Evolutionary conservation across 2,329 filamentous ascomycete genomes (phyloP).

Genomic region (Colletotrichum falcatum): DNA sequence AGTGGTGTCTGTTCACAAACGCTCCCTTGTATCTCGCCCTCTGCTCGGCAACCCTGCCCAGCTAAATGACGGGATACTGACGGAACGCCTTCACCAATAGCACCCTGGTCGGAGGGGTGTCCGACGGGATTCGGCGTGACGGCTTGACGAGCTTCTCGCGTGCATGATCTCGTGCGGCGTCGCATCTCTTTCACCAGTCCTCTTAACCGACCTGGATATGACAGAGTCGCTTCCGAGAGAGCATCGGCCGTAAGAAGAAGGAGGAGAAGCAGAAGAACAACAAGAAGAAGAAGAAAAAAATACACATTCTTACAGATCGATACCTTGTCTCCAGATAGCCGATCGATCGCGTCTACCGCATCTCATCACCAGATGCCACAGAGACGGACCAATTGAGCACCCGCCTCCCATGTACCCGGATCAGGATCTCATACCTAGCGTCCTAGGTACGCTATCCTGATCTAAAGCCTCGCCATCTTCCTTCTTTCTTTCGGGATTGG

Average conservation of each 20-base stretch:
- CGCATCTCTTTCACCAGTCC: not conserved
- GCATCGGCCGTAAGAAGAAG: not conserved
- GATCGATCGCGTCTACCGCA: slow-evolving; percentile 11
- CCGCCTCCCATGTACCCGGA: slow-evolving; percentile 17
- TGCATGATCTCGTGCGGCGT: no score
- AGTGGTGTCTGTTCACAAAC: no score
- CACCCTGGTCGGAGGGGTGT: not conserved
- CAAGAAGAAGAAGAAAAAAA: no score
- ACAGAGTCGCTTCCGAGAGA: not conserved
- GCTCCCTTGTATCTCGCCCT: not conserved
- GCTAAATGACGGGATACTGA: not conserved
- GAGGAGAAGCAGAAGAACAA: no score
- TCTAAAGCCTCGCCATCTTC: slow-evolving; percentile 21
- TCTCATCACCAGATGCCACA: slow-evolving; percentile 1
- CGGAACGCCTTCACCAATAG: not conserved
- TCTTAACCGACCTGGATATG: not conserved
- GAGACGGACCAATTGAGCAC: slow-evolving; percentile 1
- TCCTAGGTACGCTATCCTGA: slow-evolving; percentile 2
- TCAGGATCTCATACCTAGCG: not conserved
- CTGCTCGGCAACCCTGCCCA: not conserved
- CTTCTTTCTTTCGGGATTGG: not conserved
- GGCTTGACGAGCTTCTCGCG: no score
- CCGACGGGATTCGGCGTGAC: not conserved
- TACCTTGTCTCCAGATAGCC: not conserved
- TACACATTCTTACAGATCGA: no score